Evolutionary conservation across 192 early-diverging fungal species (phyloP), one percentile per base, ranked within the genome.

Genomic region (Coemansia reversa): DNA sequence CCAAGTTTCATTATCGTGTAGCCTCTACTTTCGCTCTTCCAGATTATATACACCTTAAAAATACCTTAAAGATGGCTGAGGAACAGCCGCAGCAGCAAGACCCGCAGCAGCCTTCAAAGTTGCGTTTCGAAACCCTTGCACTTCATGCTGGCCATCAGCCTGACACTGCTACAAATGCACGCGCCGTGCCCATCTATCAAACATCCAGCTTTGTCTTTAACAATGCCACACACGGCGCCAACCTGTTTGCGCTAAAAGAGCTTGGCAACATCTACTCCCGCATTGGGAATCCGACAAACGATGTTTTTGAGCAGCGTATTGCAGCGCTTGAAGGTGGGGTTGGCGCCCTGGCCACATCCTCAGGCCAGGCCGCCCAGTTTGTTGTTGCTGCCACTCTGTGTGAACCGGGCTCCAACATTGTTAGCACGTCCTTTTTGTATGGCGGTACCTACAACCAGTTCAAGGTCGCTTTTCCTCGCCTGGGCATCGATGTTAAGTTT

Each of bases 121-220:
- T 74, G 56, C 86, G 74, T 66, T 96, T 96, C 66, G 93, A 96
- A 61, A 97, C 94, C 24, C 87, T 95, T 25, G 93, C 95, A 76
- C 76, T 98, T 16, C 95, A 98, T 66, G 92, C 94, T 22, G 95
- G 94, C 24, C 92, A 90, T 61, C 63, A 60, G 7, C 67, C 88
- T 53, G 87, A 87, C 62, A 23, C 84, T 5, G 64, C 85, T 3
- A 95, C 91, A 59, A 86, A 89, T 22, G 83, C 94, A 16, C 85
- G 93, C 18, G 95, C 94, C 3, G 87, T 90, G 0, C 95, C 95
- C 29, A 95, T 98, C 67, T 98, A 94, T 73, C 91, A 93, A 0
- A 92, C 93, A 1, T 82, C 91, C 12, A 93, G 90, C 9, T 98
- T 83, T 72, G 87, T 88, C 9, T 96, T 98, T 79, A 87, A 94